These are phyloP conservation scores for Zasmidium cellare DNA, from an alignment of 2,329 filamentous ascomycete species.

Conservation along the genomic window DNA sequence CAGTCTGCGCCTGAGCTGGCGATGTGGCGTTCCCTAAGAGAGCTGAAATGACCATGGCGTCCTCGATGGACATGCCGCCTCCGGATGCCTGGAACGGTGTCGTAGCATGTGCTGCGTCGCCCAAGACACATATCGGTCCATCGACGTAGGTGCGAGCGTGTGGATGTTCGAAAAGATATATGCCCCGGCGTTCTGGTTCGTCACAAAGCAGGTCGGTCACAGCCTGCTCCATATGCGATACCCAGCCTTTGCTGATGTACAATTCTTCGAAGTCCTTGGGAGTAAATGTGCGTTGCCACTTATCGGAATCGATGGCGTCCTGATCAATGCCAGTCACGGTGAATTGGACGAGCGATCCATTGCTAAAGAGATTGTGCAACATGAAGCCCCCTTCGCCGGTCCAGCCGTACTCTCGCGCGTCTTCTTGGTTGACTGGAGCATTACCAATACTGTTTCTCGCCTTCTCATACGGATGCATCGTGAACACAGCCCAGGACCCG, in stretches of 20 bases:
- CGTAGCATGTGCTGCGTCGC: constrained; percentile 7
- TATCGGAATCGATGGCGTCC: not conserved
- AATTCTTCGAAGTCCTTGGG: not conserved
- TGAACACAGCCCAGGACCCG: constrained; percentile 7
- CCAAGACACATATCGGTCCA: constrained; percentile 1
- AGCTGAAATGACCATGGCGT: not conserved
- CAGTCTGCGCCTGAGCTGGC: constrained; percentile 1
- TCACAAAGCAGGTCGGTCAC: constrained; percentile 1
- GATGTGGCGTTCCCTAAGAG: constrained; percentile 6
- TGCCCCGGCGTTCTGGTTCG: not conserved
- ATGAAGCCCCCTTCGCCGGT: constrained; percentile 4
- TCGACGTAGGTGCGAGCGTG: constrained; percentile 3
- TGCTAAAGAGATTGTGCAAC: constrained; percentile 8
- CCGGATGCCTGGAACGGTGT: constrained; percentile 1
- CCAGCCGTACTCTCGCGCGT: constrained; percentile 9
- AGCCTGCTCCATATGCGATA: not conserved
- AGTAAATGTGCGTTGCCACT: not conserved
- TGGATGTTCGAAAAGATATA: constrained; percentile 1
- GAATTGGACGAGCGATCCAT: constrained; percentile 3
- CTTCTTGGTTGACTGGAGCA: not conserved
- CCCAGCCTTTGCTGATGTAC: not conserved
- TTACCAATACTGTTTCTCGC: constrained; percentile 5
- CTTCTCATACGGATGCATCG: constrained; percentile 12
- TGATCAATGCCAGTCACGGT: constrained; percentile 1
- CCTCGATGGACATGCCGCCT: constrained; percentile 7